Evolutionary conservation across 305 asterid genomes (phyloP), one percentile per base, ranked within the genome.

Genomic region (Fraxinus ornus): DNA sequence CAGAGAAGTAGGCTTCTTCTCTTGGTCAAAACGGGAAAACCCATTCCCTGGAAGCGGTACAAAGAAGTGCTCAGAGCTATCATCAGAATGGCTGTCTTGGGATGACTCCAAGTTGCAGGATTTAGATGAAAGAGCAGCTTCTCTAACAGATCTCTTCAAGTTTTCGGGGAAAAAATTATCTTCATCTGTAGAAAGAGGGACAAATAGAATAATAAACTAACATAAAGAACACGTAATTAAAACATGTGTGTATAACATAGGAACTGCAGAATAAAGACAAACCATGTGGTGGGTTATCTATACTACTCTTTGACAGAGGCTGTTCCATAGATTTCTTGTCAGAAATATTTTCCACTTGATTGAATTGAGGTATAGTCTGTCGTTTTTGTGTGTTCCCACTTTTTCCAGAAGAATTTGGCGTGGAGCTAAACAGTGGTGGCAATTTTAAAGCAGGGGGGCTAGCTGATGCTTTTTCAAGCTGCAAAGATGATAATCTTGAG

Each of bases 71-170:
- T 93, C 98, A 9, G 95, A 91, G 87, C 95, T 86, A 83, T 94
- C 97, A 89, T 93, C 94, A 87, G 97, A 91, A 81, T 88, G 96
- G 85, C 94, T 90, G 85, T 92, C 98, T 79, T 87, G 94, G 64
- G 98, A 94, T 79, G 94, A 90, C 75, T 91, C 98, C 55, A 82
- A 81, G 90, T 89, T 87, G 88, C 89, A 84, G 41, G 89, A 76
- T 87, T 86, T 92, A 73, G 92, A 89, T 66, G 89, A 83, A 84
- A 93, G 96, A 82, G 97, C 99, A 88, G 99, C 97, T 91, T 92
- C 97, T 88, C 99, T 90, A 82, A 95, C 99, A 78, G 98, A 92
- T 91, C 95, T 92, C 91, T 91, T 94, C 90, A 95, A 85, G 84
- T 94, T 91, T 88, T 91, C 97, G 52, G 93, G 91, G 81, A 86